Evolutionary conservation across 1,284 basidiomycete genomes (phyloP).

Genomic region (Phylloboletellus chloephorus): DNA sequence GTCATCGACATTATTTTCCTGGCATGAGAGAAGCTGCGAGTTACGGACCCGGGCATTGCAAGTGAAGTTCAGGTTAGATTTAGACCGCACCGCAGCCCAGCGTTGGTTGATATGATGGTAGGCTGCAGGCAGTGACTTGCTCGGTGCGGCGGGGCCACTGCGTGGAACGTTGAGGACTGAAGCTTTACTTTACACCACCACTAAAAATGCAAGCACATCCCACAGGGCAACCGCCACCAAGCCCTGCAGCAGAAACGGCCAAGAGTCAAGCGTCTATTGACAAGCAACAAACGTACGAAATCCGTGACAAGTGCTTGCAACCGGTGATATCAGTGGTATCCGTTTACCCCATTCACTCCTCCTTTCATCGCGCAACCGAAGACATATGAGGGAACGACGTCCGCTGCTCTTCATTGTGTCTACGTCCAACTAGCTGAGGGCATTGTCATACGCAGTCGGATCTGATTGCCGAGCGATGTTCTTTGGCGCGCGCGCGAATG

Average conservation of each 20-base stretch:
- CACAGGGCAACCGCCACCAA: conserved; percentile 5
- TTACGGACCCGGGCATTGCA: too few species aligned
- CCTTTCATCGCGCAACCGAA: conserved; percentile 9
- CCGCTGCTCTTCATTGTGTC: conserved; percentile 44
- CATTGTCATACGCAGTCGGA: conserved; percentile 39
- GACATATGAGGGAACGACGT: conserved; percentile 19
- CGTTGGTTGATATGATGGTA: neutral
- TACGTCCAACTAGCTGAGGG: conserved; percentile 45
- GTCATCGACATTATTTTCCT: too few species aligned
- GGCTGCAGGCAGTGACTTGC: too few species aligned
- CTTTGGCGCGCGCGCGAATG: conserved; percentile 25
- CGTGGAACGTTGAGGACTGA: neutral
- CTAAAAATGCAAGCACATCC: conserved; percentile 2
- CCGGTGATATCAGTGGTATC: conserved; percentile 4
- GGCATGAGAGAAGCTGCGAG: too few species aligned
- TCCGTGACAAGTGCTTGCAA: neutral
- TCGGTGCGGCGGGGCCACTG: too few species aligned
- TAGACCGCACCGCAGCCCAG: neutral
- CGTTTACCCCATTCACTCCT: conserved; percentile 12
- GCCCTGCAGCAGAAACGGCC: conserved; percentile 11
- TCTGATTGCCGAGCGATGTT: conserved; percentile 43
- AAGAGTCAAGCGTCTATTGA: conserved; percentile 12
- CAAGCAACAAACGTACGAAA: conserved; percentile 4
- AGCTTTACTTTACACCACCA: conserved; percentile 1
- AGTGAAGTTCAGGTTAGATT: neutral